These are phyloP conservation scores for Vicia faba DNA, from an alignment of 306 rosid species.

Conservation along the genomic window DNA sequence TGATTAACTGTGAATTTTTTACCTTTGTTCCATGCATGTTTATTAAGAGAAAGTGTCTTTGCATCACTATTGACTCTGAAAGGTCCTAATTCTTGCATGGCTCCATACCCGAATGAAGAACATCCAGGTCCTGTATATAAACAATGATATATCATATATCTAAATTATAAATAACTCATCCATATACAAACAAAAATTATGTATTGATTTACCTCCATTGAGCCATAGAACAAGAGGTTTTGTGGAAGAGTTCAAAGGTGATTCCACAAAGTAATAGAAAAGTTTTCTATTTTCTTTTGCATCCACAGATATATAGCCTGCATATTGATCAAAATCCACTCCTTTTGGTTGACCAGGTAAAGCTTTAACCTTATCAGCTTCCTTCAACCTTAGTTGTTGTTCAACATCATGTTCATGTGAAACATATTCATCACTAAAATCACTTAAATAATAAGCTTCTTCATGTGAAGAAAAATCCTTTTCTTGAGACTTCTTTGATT, in stretches of 20 bases:
- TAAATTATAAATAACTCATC: too few relatives aligned
- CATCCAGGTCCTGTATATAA: slow-evolving; percentile 69
- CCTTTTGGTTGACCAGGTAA: slow-evolving; percentile 47
- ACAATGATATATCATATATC: too few relatives aligned
- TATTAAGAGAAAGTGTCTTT: slow-evolving; percentile 49
- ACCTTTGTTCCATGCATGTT: slow-evolving; percentile 60
- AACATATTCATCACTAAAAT: neutral
- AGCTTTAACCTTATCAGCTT: slow-evolving; percentile 36
- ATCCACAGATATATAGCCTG: slow-evolving; percentile 40
- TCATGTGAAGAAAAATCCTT: neutral
- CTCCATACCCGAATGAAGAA: slow-evolving; percentile 71
- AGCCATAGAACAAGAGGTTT: slow-evolving; percentile 49
- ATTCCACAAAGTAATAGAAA: slow-evolving; percentile 48
- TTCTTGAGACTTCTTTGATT: slow-evolving; percentile 22
- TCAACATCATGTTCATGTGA: slow-evolving; percentile 4
- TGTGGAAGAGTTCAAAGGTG: slow-evolving; percentile 40
- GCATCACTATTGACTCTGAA: slow-evolving; percentile 61
- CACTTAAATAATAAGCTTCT: slow-evolving; percentile 15
- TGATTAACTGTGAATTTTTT: too few relatives aligned
- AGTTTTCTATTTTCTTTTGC: slow-evolving; percentile 34
- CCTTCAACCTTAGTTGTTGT: slow-evolving; percentile 22
- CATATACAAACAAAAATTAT: too few relatives aligned
- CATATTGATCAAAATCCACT: slow-evolving; percentile 45
- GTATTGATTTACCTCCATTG: slow-evolving; percentile 42
- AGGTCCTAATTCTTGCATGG: slow-evolving; percentile 71